Conservation (phyloP, 768 basidiomycete species). For the Pleurotus djamor region DNA sequence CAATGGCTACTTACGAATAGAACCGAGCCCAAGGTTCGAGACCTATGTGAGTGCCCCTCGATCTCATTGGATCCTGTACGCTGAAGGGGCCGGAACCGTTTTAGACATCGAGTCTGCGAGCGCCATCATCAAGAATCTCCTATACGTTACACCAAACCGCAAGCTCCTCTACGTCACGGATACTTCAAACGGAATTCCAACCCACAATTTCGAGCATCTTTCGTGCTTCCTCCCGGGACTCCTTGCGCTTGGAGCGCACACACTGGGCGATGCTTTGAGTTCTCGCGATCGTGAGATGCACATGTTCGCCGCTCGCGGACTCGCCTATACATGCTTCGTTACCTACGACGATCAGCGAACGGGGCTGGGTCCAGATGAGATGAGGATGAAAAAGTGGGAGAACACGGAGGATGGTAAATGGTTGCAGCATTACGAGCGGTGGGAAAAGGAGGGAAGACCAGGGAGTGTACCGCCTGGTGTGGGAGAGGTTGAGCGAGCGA, state of each 20-base stretch:
- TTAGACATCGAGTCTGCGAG: constrained; percentile 49
- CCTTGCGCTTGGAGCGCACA: constrained; percentile 54
- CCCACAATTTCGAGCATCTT: constrained; percentile 56
- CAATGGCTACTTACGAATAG: constrained; percentile 59
- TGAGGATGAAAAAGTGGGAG: constrained; percentile 26
- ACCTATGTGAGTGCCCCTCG: constrained; percentile 48
- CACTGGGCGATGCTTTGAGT: constrained; percentile 14
- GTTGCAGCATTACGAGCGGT: constrained; percentile 35
- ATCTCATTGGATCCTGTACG: constrained; percentile 29
- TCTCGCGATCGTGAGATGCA: constrained; percentile 33
- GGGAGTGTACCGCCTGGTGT: constrained; percentile 31
- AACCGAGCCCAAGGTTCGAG: constrained; percentile 46
- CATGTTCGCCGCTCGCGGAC: constrained; percentile 58
- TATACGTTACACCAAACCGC: constrained; percentile 52
- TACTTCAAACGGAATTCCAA: constrained; percentile 26
- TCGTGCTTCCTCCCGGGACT: constrained; percentile 66
- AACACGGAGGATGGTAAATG: constrained; percentile 25
- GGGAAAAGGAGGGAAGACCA: constrained; percentile 37
- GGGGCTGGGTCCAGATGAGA: constrained; percentile 62
- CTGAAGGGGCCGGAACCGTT: constrained; percentile 12
- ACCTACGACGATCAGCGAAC: constrained; percentile 63
- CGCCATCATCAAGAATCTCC: constrained; percentile 48
- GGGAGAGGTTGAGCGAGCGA: constrained; percentile 17
- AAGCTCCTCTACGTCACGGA: constrained; percentile 59
- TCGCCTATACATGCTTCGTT: constrained; percentile 61